Base-by-base conservation (phyloP, 345 rosid genomes). In the Arabidopsis suecica region DNA sequence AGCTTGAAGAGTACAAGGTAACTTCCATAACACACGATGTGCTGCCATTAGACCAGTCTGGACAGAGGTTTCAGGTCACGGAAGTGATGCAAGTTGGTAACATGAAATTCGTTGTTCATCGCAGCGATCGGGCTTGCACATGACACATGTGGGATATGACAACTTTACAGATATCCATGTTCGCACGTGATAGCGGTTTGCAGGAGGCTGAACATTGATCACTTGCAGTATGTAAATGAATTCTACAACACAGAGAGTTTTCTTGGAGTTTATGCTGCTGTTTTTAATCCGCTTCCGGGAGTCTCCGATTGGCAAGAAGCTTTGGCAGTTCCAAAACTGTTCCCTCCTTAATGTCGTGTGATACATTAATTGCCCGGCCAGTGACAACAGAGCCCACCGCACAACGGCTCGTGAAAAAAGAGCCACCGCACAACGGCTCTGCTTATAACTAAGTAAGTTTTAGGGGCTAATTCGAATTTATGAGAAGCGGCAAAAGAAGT, bases 161-260 rank as follows among this genome's bases (percentile, higher is more conserved):
- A 42, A 13, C 34, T 57, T 18, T 30, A 9, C 65, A 58, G 33
- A 45, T 44, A 30, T 70, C 56, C 57, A 4, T 70, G 74, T 33
- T 33, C 56, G 5, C 74, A 58, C 22, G 9, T 57, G 3, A 3
- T 69, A 18, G 74, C 74, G 0, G 65, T 69, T 44, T 69, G 56
- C 45, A 20, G 34, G 74, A 69, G 11, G 56, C 33, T 70, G 9
- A 33, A 58, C 9, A 20, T 7, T 57, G 65, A 70, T n/a, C 65
- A 70, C 45, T 20, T 70, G 65, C 56, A 20, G 34, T 70, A 58
- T 45, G 57, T 70, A 7, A 58, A 45, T 5, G 65, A 70, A 6
- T 70, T 3, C 5, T 70, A 44, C 65, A 70, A 7, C 1, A 44
- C 8, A 18, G 5, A 57, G 13, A 61, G 23, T 11, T 22, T 18